Evolutionary conservation across 169 alveolate genomes (phyloP), one percentile per base, ranked within the genome.

Genomic region (Eimeria mitis): DNA sequence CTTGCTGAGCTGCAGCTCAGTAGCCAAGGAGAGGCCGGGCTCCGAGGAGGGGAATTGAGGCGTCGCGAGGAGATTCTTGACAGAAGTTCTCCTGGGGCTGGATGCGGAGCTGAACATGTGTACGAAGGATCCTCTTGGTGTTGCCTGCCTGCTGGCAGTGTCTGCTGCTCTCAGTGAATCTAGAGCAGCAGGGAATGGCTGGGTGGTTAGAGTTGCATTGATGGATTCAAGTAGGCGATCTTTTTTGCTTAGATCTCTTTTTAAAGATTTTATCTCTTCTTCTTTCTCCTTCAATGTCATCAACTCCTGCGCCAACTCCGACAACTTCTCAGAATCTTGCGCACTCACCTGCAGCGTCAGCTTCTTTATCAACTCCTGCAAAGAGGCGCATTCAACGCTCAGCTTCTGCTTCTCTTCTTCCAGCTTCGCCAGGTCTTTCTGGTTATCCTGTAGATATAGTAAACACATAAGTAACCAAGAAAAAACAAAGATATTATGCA

Each of bases 1-100:
- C 71, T 54, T 61, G 5, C 79, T 85, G 34, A 59, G 75, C 31
- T 85, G 91, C 79, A 85, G 42, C 61, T 85, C 91, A 0, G 79
- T 61, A 0, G 91, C 91, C 91, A 85, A 49, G 23, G 91, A 85
- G 23, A 85, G 28, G 31, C 78, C 61, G 1, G 52, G 79, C 23
- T 85, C 91, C n/a, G 42, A 13, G 34, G 75, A n/a, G 63, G 61
- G 52, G n/a, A 49, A 49, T 28, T 37, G 79, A 1, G 78, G 61
- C 9, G 91, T 54, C 47, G 42, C 47, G 40, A 85, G 78, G 37
- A 54, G 91, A 11, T 85, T 78, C 47, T 61, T 85, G 8, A 85
- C 91, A 61, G 91, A 54, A 28, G 78, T 70, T 61, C 91, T 59
- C 34, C 91, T 56, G 59, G 91, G 91, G 91, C 70, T 85, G 34